Base-by-base conservation (phyloP, 2,329 filamentous ascomycete genomes). In the Colletotrichum salicis region DNA sequence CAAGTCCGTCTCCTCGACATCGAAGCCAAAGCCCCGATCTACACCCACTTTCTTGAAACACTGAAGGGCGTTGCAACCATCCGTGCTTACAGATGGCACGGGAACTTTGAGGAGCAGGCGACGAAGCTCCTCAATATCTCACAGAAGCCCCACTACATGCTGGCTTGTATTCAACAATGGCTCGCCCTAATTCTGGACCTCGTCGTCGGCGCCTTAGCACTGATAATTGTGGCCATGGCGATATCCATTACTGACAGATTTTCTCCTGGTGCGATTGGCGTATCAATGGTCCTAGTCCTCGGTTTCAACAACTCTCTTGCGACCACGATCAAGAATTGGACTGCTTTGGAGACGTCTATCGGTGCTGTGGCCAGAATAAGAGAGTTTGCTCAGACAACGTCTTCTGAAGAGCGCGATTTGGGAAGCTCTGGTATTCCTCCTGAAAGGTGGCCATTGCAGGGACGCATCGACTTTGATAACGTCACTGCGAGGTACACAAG, bases 111-210 rank as follows among this genome's bases (percentile, higher is more conserved):
- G 12, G 61, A 75, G 8, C 74, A 74, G 74, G 74, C 55, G 48
- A 54, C 31, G 58, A 41, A 35, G 68, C 73, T 63, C 75, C 60
- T 67, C 8, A 55, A 89, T 61, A 77, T 79, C 3, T 86, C 87
- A 0, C 87, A 89, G 70, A 82, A 84, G 60, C 87, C 88, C 1
- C 85, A 84, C 41, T 90, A 89, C 73, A 81, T 88, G 3, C 81
- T 89, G 37, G 85, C 83, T 60, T 82, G 84, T 19, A 84, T 88
- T 10, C 88, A 90, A 67, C 79, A 85, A 51, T 89, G 87, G 87
- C 80, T 89, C 2, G 84, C 81, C 0, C 77, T 90, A 1, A 86
- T 87, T 0, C 70, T 90, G 6, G 84, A 89, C 64, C 76, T 89
- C 37, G 79, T 88, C 1, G 86, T 88, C 2, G 86, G 86, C 0